Evolutionary conservation across 2,329 filamentous ascomycete species (phyloP).

Genomic region (Aspergillus sergii): DNA sequence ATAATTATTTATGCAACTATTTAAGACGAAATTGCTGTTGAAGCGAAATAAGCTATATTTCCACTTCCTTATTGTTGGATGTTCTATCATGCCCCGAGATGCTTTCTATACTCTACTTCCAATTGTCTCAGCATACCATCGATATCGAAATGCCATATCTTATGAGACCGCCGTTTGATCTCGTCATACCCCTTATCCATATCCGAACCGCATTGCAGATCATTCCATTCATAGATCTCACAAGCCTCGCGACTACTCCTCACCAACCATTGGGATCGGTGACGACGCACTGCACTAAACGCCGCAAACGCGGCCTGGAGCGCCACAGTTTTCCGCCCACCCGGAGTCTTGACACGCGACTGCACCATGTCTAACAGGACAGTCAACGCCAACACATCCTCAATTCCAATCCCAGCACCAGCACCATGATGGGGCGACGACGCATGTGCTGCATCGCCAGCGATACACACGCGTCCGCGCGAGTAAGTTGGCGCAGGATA

Average conservation of each 20-base stretch:
- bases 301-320: conserved; percentile 37
- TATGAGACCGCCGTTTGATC: conserved; percentile 39
- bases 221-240: conserved; percentile 25
- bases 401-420: conserved; percentile 29
- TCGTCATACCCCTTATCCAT: conserved; percentile 41
- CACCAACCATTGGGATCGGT: conserved; percentile 50
- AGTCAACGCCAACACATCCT: conserved; percentile 28
- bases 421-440: conserved; percentile 30
- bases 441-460: conserved; percentile 33
- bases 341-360: not conserved
- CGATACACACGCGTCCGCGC: conserved; percentile 17
- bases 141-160: conserved; percentile 44
- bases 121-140: conserved; percentile 31
- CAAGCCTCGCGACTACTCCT: conserved; percentile 36
- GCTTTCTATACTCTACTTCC: conserved; percentile 3
- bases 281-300: conserved; percentile 43
- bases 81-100: not conserved
- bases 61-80: not conserved
- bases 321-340: not conserved
- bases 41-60: too few species aligned
- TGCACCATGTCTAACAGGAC: conserved; percentile 12
- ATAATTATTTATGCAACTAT: too few species aligned
- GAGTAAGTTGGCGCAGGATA: conserved; percentile 49
- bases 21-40: too few species aligned
- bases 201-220: conserved; percentile 31